Conservation (phyloP, 495 filamentous ascomycete species). For the Aeminium ludgeri region DNA sequence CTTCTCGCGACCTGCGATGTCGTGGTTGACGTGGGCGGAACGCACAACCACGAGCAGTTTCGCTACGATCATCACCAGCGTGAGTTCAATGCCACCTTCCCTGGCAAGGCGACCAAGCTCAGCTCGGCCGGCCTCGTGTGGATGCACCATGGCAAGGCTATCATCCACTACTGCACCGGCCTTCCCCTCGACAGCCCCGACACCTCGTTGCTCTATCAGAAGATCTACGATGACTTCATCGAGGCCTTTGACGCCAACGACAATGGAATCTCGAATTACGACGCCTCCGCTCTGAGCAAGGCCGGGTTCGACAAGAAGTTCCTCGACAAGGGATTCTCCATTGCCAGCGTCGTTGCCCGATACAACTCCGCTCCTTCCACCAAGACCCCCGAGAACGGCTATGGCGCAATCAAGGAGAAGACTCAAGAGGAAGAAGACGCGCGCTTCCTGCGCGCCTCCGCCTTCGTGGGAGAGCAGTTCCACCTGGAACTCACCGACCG, state of each 20-base stretch:
- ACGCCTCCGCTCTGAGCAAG: slow-evolving; percentile 39
- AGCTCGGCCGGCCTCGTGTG: slow-evolving; percentile 87
- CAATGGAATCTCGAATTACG: slow-evolving; percentile 78
- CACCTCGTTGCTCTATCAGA: slow-evolving; percentile 60
- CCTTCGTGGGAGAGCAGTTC: slow-evolving; percentile 76
- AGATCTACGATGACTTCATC: slow-evolving; percentile 84
- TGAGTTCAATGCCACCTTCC: slow-evolving; percentile 64
- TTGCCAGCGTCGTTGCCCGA: slow-evolving; percentile 67
- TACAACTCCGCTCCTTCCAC: slow-evolving; percentile 46
- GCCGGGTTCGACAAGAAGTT: slow-evolving; percentile 64
- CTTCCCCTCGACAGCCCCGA: slow-evolving; percentile 43
- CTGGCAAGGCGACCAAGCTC: slow-evolving; percentile 65
- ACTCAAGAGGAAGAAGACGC: slow-evolving; percentile 59
- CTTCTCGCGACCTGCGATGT: slow-evolving; percentile 71
- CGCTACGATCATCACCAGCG: slow-evolving; percentile 97
- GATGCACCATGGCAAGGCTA: slow-evolving; percentile 77
- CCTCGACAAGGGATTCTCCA: slow-evolving; percentile 59
- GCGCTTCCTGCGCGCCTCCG: slow-evolving; percentile 57
- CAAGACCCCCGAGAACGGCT: slow-evolving; percentile 13
- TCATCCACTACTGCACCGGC: slow-evolving; percentile 55
- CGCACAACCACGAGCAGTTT: slow-evolving; percentile 58
- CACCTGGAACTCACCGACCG: slow-evolving; percentile 56
- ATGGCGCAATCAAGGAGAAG: slow-evolving; percentile 12
- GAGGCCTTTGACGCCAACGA: slow-evolving; percentile 95
- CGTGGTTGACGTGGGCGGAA: slow-evolving; percentile 87